Evolutionary conservation across 1,139 yeast species (phyloP), one percentile per base, ranked within the genome.

Genomic region (Debaryomyces coudertii): DNA sequence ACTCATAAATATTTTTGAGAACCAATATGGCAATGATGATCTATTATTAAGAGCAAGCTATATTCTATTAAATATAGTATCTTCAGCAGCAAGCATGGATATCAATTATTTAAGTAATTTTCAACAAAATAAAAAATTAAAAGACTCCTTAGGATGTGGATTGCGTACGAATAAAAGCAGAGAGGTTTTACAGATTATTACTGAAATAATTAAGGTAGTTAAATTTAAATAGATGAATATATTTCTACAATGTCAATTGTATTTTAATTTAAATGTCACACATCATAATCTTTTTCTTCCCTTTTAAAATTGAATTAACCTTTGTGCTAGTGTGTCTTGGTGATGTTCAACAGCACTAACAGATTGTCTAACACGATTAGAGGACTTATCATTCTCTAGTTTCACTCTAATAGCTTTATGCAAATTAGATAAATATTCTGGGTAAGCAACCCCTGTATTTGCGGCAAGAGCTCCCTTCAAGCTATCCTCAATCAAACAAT

Each of bases 401-500:
- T 76, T 80, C n/a, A 72, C 80, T 47, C 73, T 75, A 23, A 86
- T 80, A 15, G 80, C 77, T 53, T 76, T 79, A 60, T 88, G 95
- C 49, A 87, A 65, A 42, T 75, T 76, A 4, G 82, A 65, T 52
- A 87, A 66, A 56, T 80, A 87, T 45, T 85, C 93, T 4, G 80
- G 66, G 58, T 79, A 83, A 16, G 81, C 75, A 31, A 80, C 72
- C 1, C 85, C 76, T 47, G 83, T 62, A 41, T 60, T 64, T 12
- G 66, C 49, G 4, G 62, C 55, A 27, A 60, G 57, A 3, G 70
- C 58, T 2, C 68, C 64, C 24, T 65, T 63, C 16, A 69, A 55
- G 9, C 63, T 76, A 60, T 93, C 99, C 58, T 93, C 98, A 23
- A 85, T 80, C 60, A 93, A 69, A 44, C 79, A 60, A 39, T 83